Base-by-base conservation (phyloP, 306 rosid species). In the Cyamopsis tetragonoloba region DNA sequence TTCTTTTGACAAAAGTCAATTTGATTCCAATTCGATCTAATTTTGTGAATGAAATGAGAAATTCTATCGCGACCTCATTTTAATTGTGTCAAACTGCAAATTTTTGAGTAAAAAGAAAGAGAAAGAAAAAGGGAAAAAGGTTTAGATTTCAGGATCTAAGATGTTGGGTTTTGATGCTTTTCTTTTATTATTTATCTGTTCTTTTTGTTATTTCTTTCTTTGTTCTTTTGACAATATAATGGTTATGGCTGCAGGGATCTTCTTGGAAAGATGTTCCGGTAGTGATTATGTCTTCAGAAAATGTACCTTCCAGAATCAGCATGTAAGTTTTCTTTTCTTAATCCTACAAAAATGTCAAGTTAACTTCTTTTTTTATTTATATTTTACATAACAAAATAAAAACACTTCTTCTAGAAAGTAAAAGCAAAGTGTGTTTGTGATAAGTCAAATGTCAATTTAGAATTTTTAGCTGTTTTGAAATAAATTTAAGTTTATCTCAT, bases 241-340 rank as follows among this genome's bases (percentile, higher is more conserved):
- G 76, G 58, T 50, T 74, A 41, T 48, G 66, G 39, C 41, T 75
- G 71, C 79, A 93, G 97, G 99, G 86, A 93, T 90, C 99, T 75
- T 83, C 90, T 51, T 88, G 97, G 96, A 93, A 90, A 74, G 92
- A 93, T 70, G 85, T 93, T 28, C 99, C 99, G 0, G 99, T 90
- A 3, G 95, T 93, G 67, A 73, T 93, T 41, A 93, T 93, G 97
- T 93, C 99, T 55, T 93, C 99, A 73, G 99, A 93, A 80, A 86
- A 93, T 77, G 89, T 85, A 59, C 99, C 99, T 70, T 83, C 97
- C 32, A 85, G 92, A 85, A 86, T 93, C 68, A 90, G 27, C 89
- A 88, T 86, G 99, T 93, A 75, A 59, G 74, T 34, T 81, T 42
- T 27, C 48, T 20, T 54, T 42, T 9, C 23, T 56, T 34, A 43